Evolutionary conservation across 192 early-diverging fungal genomes (phyloP).

Genomic region (Allomyces macrogynus): DNA sequence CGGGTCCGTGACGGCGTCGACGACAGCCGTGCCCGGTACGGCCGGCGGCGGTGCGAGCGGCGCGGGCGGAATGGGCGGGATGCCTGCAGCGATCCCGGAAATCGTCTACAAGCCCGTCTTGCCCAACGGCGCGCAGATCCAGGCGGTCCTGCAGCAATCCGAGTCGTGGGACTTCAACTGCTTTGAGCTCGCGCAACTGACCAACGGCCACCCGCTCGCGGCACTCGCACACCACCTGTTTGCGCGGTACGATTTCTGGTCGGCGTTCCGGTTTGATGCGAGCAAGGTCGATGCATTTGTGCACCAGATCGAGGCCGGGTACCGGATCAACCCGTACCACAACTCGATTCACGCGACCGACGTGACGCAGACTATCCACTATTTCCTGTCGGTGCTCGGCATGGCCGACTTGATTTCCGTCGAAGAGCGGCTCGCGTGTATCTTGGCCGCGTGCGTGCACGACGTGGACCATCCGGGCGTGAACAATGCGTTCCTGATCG

Average conservation of each 20-base stretch:
- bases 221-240: not conserved
- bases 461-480: constrained; percentile 37
- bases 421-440: constrained; percentile 23
- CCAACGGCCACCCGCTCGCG: constrained; percentile 1
- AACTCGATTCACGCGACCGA: constrained; percentile 33
- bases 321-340: constrained; percentile 29
- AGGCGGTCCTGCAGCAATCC: not conserved
- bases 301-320: constrained; percentile 22
- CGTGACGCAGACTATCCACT: constrained; percentile 27
- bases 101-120: not conserved
- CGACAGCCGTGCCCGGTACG: not conserved
- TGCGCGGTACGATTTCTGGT: not conserved
- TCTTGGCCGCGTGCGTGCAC: constrained; percentile 22
- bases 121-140: not conserved
- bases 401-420: constrained; percentile 13
- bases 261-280: not conserved
- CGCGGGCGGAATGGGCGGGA: not conserved
- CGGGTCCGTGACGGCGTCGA: not conserved
- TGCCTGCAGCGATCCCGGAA: not conserved
- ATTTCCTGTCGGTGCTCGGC: constrained; percentile 11
- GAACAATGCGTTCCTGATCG: constrained; percentile 32
- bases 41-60: not conserved
- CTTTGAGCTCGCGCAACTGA: constrained; percentile 1
- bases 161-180: constrained; percentile 4
- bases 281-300: not conserved